A percentile compares a stretch with the other conserved stretches of the same genome.
These are phyloP conservation scores for Orobanche coerulescens DNA, from an alignment of 257 asterid species.

Conservation along the genomic window DNA sequence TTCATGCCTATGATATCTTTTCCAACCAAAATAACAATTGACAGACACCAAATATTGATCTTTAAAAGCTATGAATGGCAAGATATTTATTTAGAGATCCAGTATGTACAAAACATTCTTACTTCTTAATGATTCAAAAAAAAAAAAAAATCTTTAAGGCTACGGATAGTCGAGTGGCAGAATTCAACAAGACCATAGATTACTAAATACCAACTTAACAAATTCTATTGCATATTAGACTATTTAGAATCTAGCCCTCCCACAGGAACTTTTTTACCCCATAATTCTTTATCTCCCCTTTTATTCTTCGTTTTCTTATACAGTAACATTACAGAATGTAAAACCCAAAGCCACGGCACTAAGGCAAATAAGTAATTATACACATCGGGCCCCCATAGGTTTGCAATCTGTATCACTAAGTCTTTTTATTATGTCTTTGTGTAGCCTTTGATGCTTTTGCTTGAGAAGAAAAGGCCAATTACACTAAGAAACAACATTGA, in stretches of 20 bases:
- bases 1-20: neutral
- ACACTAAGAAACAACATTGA: neutral
- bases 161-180: neutral
- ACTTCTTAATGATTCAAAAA: too few relatives aligned
- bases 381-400: neutral
- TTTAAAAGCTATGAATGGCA: constrained; percentile 6
- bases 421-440: neutral
- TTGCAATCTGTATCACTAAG: neutral
- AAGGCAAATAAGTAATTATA: neutral
- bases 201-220: neutral
- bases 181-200: constrained; percentile 1
- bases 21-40: neutral
- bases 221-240: neutral
- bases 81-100: neutral
- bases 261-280: neutral
- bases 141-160: neutral
- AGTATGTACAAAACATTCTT: neutral
- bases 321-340: neutral
- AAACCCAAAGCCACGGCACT: neutral
- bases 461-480: too few relatives aligned
- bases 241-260: neutral
- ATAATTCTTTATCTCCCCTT: neutral
- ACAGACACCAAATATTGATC: neutral
- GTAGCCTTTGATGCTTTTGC: neutral
- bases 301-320: neutral